Evolutionary conservation across 1,284 basidiomycete genomes (phyloP).

Genomic region (Psilocybe mexicana): DNA sequence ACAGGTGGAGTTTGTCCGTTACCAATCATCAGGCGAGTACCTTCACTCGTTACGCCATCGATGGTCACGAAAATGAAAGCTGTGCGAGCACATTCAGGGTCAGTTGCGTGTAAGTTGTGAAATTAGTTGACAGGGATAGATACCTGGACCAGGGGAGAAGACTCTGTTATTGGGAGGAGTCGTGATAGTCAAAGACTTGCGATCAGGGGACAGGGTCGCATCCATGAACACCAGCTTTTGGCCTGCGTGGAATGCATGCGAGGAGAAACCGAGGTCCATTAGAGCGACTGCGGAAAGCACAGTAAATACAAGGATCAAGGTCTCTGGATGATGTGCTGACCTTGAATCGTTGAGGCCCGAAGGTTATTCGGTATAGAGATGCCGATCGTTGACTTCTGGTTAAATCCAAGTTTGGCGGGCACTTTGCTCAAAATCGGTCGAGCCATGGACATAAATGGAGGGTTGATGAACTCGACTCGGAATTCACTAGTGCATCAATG

Average conservation of each 20-base stretch:
- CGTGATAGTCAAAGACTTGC: constrained; percentile 39
- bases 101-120: too few species aligned
- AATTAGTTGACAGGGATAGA: neutral
- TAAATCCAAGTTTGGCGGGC: constrained; percentile 41
- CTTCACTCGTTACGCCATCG: constrained; percentile 48
- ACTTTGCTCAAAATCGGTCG: constrained; percentile 38
- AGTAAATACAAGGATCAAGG: neutral
- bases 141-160: constrained; percentile 53
- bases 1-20: constrained; percentile 34
- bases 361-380: constrained; percentile 34
- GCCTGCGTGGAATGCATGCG: constrained; percentile 47
- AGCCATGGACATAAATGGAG: constrained; percentile 41
- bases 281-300: constrained; percentile 33
- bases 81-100: neutral
- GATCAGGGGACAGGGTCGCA: constrained; percentile 33
- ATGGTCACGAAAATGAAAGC: constrained; percentile 42
- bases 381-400: constrained; percentile 37
- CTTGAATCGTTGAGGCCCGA: constrained; percentile 33
- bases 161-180: constrained; percentile 46
- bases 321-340: constrained; percentile 22
- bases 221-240: constrained; percentile 50
- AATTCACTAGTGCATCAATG: constrained; percentile 38
- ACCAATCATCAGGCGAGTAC: constrained; percentile 48
- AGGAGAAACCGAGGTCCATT: constrained; percentile 50
- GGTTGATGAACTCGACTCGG: constrained; percentile 47